Evolutionary conservation across 495 filamentous ascomycete genomes (phyloP).

Genomic region (Penicillium macrosclerotiorum): DNA sequence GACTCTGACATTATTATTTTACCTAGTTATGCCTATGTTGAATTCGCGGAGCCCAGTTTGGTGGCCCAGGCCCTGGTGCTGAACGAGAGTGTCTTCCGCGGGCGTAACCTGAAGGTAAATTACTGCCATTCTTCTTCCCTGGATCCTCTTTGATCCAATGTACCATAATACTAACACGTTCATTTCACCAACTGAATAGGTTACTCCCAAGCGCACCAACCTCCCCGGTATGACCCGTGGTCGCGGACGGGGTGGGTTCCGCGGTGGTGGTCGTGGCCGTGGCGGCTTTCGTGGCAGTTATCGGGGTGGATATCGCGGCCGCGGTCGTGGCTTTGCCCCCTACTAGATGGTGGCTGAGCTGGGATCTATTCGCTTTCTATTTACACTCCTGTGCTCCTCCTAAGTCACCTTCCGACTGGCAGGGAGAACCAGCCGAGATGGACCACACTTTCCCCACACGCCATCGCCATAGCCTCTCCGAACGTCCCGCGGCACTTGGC

Average conservation of each 20-base stretch:
- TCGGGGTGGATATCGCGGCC: slow-evolving; percentile 73
- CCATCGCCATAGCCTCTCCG: too few relatives aligned
- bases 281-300: slow-evolving; percentile 74
- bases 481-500: slow-evolving; percentile 4
- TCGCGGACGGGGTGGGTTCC: slow-evolving; percentile 66
- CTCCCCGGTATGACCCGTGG: slow-evolving; percentile 89
- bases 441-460: too few relatives aligned
- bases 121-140: background rate
- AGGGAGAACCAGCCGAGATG: too few relatives aligned
- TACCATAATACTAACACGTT: background rate
- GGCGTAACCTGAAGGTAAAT: slow-evolving; percentile 85
- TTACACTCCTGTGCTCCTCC: too few relatives aligned
- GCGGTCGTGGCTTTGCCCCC: slow-evolving; percentile 76
- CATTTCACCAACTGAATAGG: slow-evolving; percentile 43
- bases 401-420: too few relatives aligned
- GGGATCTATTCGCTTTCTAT: background rate
- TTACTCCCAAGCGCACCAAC: slow-evolving; percentile 96
- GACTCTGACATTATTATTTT: background rate
- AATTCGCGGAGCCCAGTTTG: slow-evolving; percentile 92
- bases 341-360: slow-evolving; percentile 54
- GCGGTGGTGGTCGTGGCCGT: slow-evolving; percentile 64
- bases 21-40: slow-evolving; percentile 94
- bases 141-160: background rate
- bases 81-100: slow-evolving; percentile 96
- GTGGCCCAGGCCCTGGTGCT: slow-evolving; percentile 91